Evolutionary conservation across 495 filamentous ascomycete species (phyloP), one percentile per base, ranked within the genome.

Genomic region (Aspergillus egyptiacus): DNA sequence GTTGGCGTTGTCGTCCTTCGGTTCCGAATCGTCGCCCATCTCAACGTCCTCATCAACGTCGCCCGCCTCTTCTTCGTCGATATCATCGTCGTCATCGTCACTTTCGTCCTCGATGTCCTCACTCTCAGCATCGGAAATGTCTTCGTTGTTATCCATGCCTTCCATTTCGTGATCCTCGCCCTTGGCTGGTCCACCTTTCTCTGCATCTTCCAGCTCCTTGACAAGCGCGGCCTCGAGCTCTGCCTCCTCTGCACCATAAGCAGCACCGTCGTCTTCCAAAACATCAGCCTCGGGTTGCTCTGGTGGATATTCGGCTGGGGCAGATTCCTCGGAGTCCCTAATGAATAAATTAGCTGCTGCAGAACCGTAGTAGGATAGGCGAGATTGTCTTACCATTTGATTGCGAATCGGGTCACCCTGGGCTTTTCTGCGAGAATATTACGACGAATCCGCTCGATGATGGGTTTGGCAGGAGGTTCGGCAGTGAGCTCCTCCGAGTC

Each of bases 401-500:
- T 98, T n/a, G 90, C 89, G 59, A 98, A 98, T 44, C 93, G 79
- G 27, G 93, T 98, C 15, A 98, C 93, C 63, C 93, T 78, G 2
- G 93, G 93, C 80, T 98, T 98, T 71, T 96, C 91, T 1, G 93
- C 91, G 23, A 98, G 79, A 22, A 98, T 85, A 57, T 91, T 96
- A 46, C 93, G 80, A 50, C 85, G 78, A 48, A 98, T 88, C 58
- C 87, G 86, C 61, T 97, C 94, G 47, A 96, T 84, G 57, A 91
- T 78, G 24, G 89, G 87, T 74, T 95, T 94, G 36, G 88, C 78
- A 2, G 94, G 93, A 10, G 93, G 94, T 47, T 96, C 88, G 19
- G 82, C 80, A 50, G 77, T 80, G 37, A 98, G 76, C 68, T 95
- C 89, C 56, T 96, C 89, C 19, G 84, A 85, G 55, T 91, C 87